These are phyloP conservation scores for Allium fistulosum DNA, from an alignment of 106 monocot genomes.

Conservation along the genomic window DNA sequence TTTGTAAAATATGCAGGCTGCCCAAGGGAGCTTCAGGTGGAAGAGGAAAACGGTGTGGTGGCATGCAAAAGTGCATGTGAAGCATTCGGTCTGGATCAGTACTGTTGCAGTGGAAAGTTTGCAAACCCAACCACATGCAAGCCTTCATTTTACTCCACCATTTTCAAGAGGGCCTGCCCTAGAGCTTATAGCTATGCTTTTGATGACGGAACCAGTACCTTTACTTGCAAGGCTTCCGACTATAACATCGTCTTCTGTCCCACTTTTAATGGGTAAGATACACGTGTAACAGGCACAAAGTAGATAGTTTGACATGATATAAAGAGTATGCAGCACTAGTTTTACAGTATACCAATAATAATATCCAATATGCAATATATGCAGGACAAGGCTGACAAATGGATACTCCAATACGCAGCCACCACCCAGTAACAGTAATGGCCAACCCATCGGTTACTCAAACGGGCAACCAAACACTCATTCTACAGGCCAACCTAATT, in stretches of 20 bases:
- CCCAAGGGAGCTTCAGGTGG: constrained; percentile 75
- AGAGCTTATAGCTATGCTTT: constrained; percentile 83
- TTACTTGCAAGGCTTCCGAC: constrained; percentile 64
- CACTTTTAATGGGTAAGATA: constrained; percentile 20
- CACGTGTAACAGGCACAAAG: neutral
- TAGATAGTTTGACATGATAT: neutral
- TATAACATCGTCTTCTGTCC: constrained; percentile 77
- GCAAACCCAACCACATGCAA: constrained; percentile 46
- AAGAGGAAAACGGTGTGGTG: constrained; percentile 39
- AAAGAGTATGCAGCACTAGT: neutral
- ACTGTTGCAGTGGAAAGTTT: constrained; percentile 78
- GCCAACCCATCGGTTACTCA: neutral
- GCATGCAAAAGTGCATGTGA: constrained; percentile 81
- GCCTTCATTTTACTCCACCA: constrained; percentile 55
- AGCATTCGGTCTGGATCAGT: constrained; percentile 60
- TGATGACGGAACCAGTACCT: constrained; percentile 72
- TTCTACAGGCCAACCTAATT: constrained; percentile 1
- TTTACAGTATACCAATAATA: neutral
- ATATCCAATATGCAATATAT: neutral
- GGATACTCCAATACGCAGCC: neutral
- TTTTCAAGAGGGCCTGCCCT: constrained; percentile 75
- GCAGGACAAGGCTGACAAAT: constrained; percentile 2
- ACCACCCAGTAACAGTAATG: neutral
- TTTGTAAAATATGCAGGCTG: constrained; percentile 29
- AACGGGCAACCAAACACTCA: constrained; percentile 1